These are phyloP conservation scores for Ophiostoma fasciatum DNA, from an alignment of 2,329 filamentous ascomycete species.

Conservation along the genomic window DNA sequence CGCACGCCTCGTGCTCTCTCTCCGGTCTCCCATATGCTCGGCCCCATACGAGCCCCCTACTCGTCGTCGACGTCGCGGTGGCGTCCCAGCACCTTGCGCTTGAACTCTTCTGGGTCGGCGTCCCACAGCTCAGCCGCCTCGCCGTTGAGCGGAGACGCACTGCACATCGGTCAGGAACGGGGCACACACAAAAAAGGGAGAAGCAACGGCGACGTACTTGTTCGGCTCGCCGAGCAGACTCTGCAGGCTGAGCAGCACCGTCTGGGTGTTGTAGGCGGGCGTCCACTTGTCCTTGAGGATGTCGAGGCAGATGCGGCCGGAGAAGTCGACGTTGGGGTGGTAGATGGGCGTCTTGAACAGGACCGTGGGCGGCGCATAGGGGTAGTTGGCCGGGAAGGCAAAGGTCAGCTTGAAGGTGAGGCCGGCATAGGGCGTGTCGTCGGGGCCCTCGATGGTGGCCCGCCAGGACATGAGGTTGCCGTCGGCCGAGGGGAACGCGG, in stretches of 20 bases:
- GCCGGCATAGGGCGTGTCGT: slow-evolving; percentile 78
- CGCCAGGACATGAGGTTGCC: slow-evolving; percentile 87
- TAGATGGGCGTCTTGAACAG: slow-evolving; percentile 98
- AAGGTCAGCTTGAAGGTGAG: slow-evolving; percentile 88
- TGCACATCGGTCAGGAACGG: slow-evolving; percentile 22
- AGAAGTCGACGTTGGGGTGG: slow-evolving; percentile 97
- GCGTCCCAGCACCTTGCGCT: slow-evolving; percentile 52
- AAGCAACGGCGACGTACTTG: slow-evolving; percentile 46
- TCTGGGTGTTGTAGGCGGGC: slow-evolving; percentile 91
- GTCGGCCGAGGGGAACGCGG: slow-evolving; percentile 82
- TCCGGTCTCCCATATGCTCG: neutral
- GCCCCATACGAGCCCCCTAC: slow-evolving; percentile 15
- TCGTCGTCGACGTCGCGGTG: slow-evolving; percentile 53
- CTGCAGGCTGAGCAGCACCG: slow-evolving; percentile 82
- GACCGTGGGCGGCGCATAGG: slow-evolving; percentile 79
- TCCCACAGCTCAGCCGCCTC: slow-evolving; percentile 96
- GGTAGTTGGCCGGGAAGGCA: slow-evolving; percentile 82
- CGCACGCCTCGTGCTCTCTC: neutral
- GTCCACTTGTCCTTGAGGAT: slow-evolving; percentile 99
- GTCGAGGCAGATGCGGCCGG: slow-evolving; percentile 89
- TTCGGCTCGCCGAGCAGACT: slow-evolving; percentile 94
- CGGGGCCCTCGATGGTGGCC: slow-evolving; percentile 82
- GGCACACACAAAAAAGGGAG: neutral
- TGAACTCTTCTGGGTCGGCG: slow-evolving; percentile 72
- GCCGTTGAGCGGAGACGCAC: slow-evolving; percentile 85